Evolutionary conservation across 331 rosid genomes (phyloP).

Genomic region (Arachis monticola): DNA sequence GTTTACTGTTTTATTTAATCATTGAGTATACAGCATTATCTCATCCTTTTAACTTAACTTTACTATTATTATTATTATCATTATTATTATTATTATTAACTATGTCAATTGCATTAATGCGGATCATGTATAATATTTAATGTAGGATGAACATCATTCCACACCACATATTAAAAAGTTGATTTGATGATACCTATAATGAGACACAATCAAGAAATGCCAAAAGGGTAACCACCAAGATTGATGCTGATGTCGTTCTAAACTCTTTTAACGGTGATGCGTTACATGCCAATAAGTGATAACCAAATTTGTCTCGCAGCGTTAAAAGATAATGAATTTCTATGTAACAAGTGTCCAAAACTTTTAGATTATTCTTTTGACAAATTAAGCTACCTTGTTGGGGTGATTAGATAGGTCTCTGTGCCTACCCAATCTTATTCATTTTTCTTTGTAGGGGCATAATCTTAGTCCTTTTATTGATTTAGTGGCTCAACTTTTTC

Average conservation of each 20-base stretch:
- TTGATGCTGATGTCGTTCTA: neutral
- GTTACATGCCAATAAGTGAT: neutral
- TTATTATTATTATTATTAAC: no score
- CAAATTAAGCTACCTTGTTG: neutral
- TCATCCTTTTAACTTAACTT: no score
- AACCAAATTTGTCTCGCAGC: neutral
- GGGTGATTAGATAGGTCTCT: no score
- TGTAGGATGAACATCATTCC: neutral
- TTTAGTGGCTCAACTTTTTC: neutral
- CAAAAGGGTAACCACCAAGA: slow-evolving; percentile 6
- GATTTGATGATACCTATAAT: slow-evolving; percentile 2
- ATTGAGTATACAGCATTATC: no score
- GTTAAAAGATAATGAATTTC: neutral
- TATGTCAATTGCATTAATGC: no score
- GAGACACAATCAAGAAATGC: neutral
- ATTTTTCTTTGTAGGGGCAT: neutral
- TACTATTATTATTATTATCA: no score
- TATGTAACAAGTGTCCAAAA: neutral
- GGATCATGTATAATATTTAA: no score
- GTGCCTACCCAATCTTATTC: neutral
- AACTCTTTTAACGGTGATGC: slow-evolving; percentile 9
- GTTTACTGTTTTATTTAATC: no score
- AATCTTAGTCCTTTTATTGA: neutral
- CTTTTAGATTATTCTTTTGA: neutral
- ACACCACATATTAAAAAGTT: neutral